phyloP scores from a whole-genome alignment of 768 basidiomycete species.

The Terana coerulea region DNA sequence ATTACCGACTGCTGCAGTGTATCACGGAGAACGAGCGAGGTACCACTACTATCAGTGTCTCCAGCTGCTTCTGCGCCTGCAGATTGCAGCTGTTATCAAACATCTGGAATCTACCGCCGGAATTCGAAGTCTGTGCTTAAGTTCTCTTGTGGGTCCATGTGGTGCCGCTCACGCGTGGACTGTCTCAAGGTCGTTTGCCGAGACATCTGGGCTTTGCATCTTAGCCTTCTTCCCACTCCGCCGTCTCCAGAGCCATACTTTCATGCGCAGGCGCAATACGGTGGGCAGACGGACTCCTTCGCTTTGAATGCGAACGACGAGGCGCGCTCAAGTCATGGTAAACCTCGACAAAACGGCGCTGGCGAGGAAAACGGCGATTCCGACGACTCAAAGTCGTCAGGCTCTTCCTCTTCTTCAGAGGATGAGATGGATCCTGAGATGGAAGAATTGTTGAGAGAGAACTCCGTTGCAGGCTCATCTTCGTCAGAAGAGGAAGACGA shows the following conservation, averaged over 20 bases:
- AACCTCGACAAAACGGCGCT: neutral
- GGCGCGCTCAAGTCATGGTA: too few relatives aligned
- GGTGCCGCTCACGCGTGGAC: neutral
- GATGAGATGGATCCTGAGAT: conserved; percentile 32
- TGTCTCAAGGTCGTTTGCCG: conserved; percentile 60
- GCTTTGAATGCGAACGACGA: neutral
- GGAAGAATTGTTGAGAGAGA: conserved; percentile 35
- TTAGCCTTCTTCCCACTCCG: conserved; percentile 57
- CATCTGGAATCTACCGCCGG: conserved; percentile 72
- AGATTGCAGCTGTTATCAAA: conserved; percentile 54
- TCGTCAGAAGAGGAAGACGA: conserved; percentile 30
- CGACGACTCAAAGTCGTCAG: neutral
- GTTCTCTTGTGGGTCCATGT: neutral
- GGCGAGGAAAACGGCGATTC: neutral
- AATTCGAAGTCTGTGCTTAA: conserved; percentile 63
- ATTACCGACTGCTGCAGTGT: conserved; percentile 47
- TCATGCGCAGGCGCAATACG: conserved; percentile 34
- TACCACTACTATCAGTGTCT: conserved; percentile 83
- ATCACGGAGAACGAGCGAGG: conserved; percentile 74
- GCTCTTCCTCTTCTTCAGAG: conserved; percentile 17
- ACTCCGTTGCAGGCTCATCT: conserved; percentile 31
- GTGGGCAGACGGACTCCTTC: neutral
- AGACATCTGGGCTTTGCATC: conserved; percentile 77
- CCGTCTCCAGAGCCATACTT: conserved; percentile 59
- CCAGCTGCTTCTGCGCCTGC: conserved; percentile 77